These are phyloP conservation scores for Talaromyces sp. DNA, from an alignment of 2,329 filamentous ascomycete genomes.

Conservation along the genomic window DNA sequence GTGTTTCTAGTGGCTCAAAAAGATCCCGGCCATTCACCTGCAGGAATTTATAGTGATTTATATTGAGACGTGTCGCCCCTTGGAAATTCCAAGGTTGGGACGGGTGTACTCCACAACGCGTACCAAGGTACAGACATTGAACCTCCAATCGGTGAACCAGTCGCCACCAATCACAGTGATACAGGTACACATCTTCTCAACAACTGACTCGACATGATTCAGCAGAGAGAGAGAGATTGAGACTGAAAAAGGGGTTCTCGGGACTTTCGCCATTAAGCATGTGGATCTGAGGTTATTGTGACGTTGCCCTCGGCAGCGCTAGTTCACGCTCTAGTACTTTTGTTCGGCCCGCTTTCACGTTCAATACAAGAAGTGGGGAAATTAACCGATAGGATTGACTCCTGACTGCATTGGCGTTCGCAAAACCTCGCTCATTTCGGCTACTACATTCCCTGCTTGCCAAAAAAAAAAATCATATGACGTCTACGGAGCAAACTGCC, in stretches of 20 bases:
- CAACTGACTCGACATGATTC: not conserved
- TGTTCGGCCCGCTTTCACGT: not conserved
- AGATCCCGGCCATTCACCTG: too few relatives aligned
- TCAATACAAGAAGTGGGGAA: not conserved
- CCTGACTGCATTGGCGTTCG: not conserved
- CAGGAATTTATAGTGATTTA: too few relatives aligned
- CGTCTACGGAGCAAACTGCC: not conserved
- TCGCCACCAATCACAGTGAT: too few relatives aligned
- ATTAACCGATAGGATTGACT: not conserved
- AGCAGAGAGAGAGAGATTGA: not conserved
- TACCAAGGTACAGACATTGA: too few relatives aligned
- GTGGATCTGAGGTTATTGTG: not conserved
- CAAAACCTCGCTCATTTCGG: not conserved
- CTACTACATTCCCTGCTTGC: not conserved
- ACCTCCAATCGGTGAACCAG: too few relatives aligned
- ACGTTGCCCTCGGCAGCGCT: not conserved
- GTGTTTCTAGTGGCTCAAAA: too few relatives aligned
- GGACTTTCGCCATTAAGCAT: not conserved
- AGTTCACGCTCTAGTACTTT: not conserved
- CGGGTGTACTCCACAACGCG: too few relatives aligned
- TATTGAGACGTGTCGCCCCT: too few relatives aligned
- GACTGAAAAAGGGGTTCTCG: not conserved
- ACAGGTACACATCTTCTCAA: not conserved
- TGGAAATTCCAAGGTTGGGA: too few relatives aligned
- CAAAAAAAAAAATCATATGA: not conserved